Percentiles rank a stretch among this genome's conserved stretches.
phyloP scores from a whole-genome alignment of 73 alveolate species.

The Tetrahymena borealis region DNA sequence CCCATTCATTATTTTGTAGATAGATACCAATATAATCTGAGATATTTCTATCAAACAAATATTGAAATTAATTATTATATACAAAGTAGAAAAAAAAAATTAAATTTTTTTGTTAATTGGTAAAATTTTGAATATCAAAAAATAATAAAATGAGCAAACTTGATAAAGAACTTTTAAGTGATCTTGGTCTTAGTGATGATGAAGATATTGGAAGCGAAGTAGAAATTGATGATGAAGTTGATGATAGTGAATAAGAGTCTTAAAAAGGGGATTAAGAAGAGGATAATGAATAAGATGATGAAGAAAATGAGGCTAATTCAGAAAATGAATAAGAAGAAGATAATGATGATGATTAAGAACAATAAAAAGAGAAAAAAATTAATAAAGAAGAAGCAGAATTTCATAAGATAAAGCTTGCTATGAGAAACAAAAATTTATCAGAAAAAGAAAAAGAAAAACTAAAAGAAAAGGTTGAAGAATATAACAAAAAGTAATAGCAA shows the following conservation, averaged over 20 bases:
- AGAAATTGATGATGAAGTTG: not conserved
- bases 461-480: not conserved
- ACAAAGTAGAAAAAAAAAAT: not conserved
- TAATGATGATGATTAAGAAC: not conserved
- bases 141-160: not conserved
- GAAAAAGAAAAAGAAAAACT: not conserved
- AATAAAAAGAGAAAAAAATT: not conserved
- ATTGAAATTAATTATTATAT: not conserved
- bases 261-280: not conserved
- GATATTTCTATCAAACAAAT: not conserved
- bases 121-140: not conserved
- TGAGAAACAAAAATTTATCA: not conserved
- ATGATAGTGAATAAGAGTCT: not conserved
- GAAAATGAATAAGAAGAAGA: not conserved
- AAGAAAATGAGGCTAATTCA: not conserved
- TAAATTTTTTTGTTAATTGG: not conserved
- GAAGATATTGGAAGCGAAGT: not conserved
- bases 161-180: not conserved
- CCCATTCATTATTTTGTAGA: not conserved
- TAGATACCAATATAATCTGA: not conserved
- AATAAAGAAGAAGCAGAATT: not conserved
- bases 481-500: not conserved
- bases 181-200: not conserved
- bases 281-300: not conserved
- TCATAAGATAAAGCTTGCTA: not conserved